A percentile compares a stretch with the other conserved stretches of the same genome.
These are phyloP conservation scores for Groenewaldozyma salmanticensis DNA, from an alignment of 805 yeast genomes.

Conservation along the genomic window DNA sequence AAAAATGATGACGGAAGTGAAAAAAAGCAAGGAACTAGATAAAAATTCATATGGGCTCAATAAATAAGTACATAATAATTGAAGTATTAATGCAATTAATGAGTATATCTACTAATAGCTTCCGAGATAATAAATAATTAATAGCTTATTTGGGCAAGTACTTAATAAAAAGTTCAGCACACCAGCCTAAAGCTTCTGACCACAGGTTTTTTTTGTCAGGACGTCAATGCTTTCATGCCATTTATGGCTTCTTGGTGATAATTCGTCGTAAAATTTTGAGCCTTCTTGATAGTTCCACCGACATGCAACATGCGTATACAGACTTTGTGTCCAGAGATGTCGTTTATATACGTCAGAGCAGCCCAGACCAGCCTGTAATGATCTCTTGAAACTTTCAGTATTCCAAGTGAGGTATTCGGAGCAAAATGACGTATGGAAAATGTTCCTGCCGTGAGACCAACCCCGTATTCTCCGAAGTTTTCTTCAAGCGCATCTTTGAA, in stretches of 20 bases:
- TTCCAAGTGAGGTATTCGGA: slow-evolving; percentile 73
- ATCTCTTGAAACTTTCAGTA: slow-evolving; percentile 63
- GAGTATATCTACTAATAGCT: background rate
- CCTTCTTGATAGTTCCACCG: slow-evolving; percentile 80
- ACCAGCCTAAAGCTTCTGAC: too few relatives aligned
- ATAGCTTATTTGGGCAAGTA: background rate
- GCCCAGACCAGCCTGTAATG: slow-evolving; percentile 54
- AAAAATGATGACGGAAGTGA: slow-evolving; percentile 11
- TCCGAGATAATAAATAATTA: background rate
- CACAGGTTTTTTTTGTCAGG: too few relatives aligned
- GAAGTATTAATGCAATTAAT: background rate
- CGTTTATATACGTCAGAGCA: slow-evolving; percentile 41
- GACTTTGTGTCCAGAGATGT: slow-evolving; percentile 39
- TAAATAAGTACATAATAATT: background rate
- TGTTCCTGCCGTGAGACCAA: slow-evolving; percentile 52
- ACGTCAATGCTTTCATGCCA: background rate
- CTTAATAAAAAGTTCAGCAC: background rate
- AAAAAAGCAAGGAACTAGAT: slow-evolving; percentile 3
- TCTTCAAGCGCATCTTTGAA: slow-evolving; percentile 48
- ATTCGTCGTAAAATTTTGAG: slow-evolving; percentile 60
- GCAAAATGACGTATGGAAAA: slow-evolving; percentile 71
- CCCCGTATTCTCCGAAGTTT: slow-evolving; percentile 72
- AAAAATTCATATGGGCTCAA: slow-evolving; percentile 5
- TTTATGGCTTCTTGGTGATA: slow-evolving; percentile 20
- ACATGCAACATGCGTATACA: slow-evolving; percentile 57